Percentiles rank a stretch among this genome's conserved stretches.
phyloP scores from a whole-genome alignment of 208 protist species.

The Trypanosoma brucei region DNA sequence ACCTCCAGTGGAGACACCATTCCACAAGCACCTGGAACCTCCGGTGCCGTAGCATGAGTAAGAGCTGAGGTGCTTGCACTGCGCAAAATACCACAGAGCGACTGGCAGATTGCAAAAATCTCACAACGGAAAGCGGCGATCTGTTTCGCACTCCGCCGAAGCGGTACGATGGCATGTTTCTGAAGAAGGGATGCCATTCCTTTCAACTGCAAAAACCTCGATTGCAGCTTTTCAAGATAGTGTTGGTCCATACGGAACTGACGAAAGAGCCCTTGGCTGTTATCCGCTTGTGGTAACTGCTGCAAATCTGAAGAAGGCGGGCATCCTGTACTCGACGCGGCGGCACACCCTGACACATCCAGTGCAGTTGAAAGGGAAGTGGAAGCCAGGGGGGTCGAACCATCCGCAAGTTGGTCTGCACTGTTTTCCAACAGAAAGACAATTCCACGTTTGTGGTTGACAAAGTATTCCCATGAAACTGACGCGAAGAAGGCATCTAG shows the following conservation, averaged over 20 bases:
- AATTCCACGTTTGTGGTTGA: conserved; percentile 15
- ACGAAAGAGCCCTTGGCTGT: background rate
- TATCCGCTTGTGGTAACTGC: background rate
- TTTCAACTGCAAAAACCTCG: conserved; percentile 11
- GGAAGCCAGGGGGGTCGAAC: background rate
- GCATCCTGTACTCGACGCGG: background rate
- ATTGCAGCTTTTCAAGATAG: conserved; percentile 9
- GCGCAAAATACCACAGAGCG: conserved; percentile 10
- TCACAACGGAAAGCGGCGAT: conserved; percentile 7
- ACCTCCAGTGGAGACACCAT: background rate
- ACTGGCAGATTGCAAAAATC: conserved; percentile 3
- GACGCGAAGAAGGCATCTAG: conserved; percentile 6
- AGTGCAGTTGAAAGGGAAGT: background rate
- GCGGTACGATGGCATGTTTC: conserved; percentile 2
- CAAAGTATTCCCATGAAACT: conserved; percentile 19
- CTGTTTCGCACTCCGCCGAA: background rate
- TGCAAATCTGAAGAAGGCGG: background rate
- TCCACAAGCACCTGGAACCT: background rate
- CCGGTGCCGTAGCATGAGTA: background rate
- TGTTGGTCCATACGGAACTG: background rate
- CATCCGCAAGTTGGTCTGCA: background rate
- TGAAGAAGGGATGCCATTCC: conserved; percentile 1
- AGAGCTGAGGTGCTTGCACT: conserved; percentile 3
- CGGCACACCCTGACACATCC: background rate
- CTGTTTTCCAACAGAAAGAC: conserved; percentile 1